phyloP scores from a whole-genome alignment of 768 basidiomycete genomes.

The Collybia mongolica region DNA sequence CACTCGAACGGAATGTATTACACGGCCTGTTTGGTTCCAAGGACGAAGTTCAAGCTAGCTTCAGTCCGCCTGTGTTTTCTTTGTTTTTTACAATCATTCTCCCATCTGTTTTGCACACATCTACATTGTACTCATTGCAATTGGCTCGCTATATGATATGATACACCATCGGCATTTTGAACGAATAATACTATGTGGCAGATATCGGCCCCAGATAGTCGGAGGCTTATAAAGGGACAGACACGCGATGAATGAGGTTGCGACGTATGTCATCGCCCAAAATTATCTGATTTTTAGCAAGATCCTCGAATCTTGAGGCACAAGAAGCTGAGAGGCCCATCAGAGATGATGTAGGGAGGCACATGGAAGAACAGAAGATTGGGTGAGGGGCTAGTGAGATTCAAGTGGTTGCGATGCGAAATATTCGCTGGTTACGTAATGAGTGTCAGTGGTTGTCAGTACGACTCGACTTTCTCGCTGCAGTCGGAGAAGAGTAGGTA shows the following conservation, averaged over 20 bases:
- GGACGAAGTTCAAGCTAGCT: too few relatives aligned
- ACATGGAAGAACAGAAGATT: conserved; percentile 16
- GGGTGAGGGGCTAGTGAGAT: too few relatives aligned
- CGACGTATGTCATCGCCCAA: conserved; percentile 13
- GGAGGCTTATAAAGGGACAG: conserved; percentile 21
- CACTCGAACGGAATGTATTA: too few relatives aligned
- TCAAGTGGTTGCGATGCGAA: conserved; percentile 15
- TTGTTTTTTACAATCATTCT: background rate
- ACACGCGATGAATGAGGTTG: conserved; percentile 10
- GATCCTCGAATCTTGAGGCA: conserved; percentile 15
- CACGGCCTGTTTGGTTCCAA: too few relatives aligned
- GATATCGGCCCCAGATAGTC: conserved; percentile 12
- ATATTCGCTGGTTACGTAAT: conserved; percentile 21
- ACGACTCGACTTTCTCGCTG: background rate
- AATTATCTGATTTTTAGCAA: background rate
- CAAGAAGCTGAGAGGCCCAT: conserved; percentile 17
- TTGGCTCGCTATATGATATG: conserved; percentile 7
- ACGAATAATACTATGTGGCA: background rate
- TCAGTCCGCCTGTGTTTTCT: background rate
- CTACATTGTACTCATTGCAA: background rate
- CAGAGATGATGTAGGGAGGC: conserved; percentile 18
- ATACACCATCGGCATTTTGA: too few relatives aligned
- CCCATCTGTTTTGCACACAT: background rate
- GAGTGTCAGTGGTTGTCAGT: conserved; percentile 7
- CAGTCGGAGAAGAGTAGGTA: too few relatives aligned